Conservation (phyloP, 78 protist genomes). For the Dictyostelium purpureum region DNA sequence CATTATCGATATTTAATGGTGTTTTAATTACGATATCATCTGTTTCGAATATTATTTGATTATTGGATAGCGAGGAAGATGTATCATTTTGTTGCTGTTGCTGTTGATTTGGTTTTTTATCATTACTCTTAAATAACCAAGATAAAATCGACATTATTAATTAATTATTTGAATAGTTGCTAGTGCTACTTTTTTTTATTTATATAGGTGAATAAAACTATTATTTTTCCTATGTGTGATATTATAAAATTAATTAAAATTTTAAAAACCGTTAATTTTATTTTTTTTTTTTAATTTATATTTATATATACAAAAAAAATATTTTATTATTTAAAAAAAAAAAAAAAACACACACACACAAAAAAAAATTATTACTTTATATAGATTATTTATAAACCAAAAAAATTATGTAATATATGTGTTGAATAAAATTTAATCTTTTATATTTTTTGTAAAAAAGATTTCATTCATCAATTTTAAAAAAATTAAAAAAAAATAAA, state of each 20-base stretch:
- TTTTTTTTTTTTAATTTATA: background rate
- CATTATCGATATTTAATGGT: no score
- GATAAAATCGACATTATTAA: constrained; percentile 8
- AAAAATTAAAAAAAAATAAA: no score
- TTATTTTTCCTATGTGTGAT: constrained; percentile 37
- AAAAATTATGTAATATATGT: no score
- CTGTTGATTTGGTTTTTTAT: background rate
- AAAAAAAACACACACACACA: no score
- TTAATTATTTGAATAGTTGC: background rate
- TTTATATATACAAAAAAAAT: background rate
- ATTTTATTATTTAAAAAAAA: background rate
- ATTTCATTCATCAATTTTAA: no score
- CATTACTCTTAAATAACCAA: constrained; percentile 3
- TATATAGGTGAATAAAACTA: background rate
- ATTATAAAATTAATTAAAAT: background rate
- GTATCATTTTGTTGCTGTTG: background rate
- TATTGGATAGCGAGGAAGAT: no score
- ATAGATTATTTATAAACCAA: no score
- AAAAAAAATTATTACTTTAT: no score
- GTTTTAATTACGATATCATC: no score
- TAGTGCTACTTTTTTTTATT: background rate
- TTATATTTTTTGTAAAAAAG: no score
- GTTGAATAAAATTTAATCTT: no score
- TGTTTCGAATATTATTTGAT: no score
- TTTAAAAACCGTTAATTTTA: background rate